Evolutionary conservation across 1,284 basidiomycete genomes (phyloP), one percentile per base, ranked within the genome.

Genomic region (Cryptococcus jaspeensis): DNA sequence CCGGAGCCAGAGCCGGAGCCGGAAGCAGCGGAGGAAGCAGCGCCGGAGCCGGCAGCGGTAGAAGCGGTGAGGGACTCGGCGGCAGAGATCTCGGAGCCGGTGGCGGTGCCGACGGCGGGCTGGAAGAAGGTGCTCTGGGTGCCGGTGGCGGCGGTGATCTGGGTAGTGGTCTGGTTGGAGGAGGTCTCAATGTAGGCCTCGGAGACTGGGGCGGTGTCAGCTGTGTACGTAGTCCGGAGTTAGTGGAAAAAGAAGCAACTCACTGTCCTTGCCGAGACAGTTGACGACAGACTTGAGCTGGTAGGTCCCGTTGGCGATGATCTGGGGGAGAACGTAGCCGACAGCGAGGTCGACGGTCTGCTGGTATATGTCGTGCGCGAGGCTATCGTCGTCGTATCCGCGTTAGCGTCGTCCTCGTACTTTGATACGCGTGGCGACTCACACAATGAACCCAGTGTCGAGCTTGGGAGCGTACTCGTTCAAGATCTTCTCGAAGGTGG

Each of bases 341-440:
- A 89, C 83, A 35, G 92, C 91, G 59, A 96, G 84, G 67, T 94
- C 90, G 52, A 94, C 90, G 13, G 88, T 89, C 69, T 89, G 84
- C 68, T 88, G 81, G 73, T 85, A 93, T 46, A 94, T 79, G 76
- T 94, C 92, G 72, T 95, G 92, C 73, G 90, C 81, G 52, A 98
- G 82, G 45, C 28, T 32, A 32, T 32, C 28, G 5, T 5, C 9
- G 28, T 9, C 28, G 9, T 32, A 4, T 9, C 5, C 28, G 4
- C 28, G 28, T 32, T 9, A 32, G 28, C 28, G 9, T 5, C 9
- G 9, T 9, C 28, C 28, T 32, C 5, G 28, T 9, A 32, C 9
- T 4, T 32, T 32, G 9, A 32, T 32, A 5, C 9, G 28, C 28
- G 28, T 9, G 5, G 9, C 28, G 28, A 32, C 28, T 32, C 28